phyloP scores from a whole-genome alignment of 2,329 filamentous ascomycete species.

The Fusarium fracticaudum region DNA sequence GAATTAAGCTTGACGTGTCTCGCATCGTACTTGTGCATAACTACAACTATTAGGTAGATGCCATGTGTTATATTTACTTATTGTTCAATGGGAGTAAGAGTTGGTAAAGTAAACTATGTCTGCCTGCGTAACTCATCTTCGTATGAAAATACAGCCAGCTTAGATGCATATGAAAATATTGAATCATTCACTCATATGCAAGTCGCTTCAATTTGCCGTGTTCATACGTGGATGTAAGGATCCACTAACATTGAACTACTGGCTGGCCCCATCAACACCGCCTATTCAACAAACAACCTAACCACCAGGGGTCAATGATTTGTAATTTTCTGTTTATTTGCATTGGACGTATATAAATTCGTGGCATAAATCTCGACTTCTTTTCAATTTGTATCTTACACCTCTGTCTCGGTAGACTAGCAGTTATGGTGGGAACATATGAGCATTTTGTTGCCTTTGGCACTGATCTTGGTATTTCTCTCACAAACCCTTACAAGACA shows the following conservation, averaged over 20 bases:
- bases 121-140: background rate
- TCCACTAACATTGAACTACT: constrained; percentile 17
- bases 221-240: background rate
- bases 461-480: constrained; percentile 56
- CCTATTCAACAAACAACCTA: constrained; percentile 32
- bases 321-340: constrained; percentile 25
- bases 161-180: background rate
- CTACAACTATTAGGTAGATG: constrained; percentile 42
- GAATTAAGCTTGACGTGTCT: constrained; percentile 38
- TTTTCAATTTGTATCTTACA: background rate
- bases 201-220: background rate
- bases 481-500: constrained; percentile 5
- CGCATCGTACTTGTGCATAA: constrained; percentile 39
- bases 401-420: background rate
- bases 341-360: constrained; percentile 3
- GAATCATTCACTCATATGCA: background rate
- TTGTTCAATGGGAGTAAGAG: constrained; percentile 36
- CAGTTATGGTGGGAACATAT: constrained; percentile 42
- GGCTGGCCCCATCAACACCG: constrained; percentile 34
- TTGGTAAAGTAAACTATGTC: background rate
- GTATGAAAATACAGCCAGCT: background rate
- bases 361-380: background rate
- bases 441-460: constrained; percentile 56
- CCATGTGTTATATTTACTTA: constrained; percentile 45
- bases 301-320: constrained; percentile 20